Percentiles rank a stretch among this genome's conserved stretches.
phyloP scores from a whole-genome alignment of 2,329 filamentous ascomycete genomes.

The Aspergillus fumigatiaffinis region DNA sequence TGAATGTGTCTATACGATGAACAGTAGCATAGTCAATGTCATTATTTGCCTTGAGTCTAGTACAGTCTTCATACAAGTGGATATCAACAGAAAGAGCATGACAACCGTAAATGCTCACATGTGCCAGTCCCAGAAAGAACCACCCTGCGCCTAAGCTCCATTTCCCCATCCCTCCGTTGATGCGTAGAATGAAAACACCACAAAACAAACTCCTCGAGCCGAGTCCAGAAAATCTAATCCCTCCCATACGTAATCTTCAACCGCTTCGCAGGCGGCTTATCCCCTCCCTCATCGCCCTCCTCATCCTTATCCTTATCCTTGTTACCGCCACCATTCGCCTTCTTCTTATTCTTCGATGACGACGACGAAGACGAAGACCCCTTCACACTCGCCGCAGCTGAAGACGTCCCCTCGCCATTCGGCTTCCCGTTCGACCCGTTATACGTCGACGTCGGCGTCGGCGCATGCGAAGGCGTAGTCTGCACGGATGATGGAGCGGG shows the following conservation, averaged over 20 bases:
- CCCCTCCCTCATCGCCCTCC: conserved; percentile 30
- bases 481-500: conserved; percentile 42
- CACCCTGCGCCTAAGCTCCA: not conserved
- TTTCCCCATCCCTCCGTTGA: not conserved
- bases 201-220: conserved; percentile 5
- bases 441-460: conserved; percentile 41
- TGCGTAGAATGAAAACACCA: conserved; percentile 4
- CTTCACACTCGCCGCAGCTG: conserved; percentile 29
- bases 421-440: conserved; percentile 27
- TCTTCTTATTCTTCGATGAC: conserved; percentile 43
- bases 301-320: conserved; percentile 25
- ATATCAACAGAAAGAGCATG: conserved; percentile 2
- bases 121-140: not conserved
- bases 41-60: not conserved
- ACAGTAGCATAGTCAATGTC: not conserved
- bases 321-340: conserved; percentile 10
- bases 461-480: conserved; percentile 45
- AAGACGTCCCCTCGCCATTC: conserved; percentile 21
- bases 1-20: not conserved
- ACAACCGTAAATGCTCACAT: not conserved
- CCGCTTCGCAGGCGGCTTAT: conserved; percentile 40
- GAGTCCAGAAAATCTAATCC: conserved; percentile 25
- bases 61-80: not conserved
- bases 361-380: conserved; percentile 19
- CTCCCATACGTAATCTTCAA: conserved; percentile 45